Conservation (phyloP, 768 basidiomycete genomes). For the Naganishia onofrii region DNA sequence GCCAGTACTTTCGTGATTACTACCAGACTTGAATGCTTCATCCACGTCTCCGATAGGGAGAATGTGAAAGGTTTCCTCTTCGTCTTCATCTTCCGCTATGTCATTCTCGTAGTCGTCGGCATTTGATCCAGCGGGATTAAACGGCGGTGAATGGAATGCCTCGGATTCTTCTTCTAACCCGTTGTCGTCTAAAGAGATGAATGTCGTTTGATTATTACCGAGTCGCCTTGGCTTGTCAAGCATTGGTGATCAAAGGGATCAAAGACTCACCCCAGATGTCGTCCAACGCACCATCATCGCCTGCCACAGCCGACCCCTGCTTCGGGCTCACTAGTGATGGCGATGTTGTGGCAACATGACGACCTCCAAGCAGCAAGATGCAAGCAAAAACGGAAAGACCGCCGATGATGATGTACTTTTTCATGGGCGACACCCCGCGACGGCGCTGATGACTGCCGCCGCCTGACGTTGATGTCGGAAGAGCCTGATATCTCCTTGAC, state of each 20-base stretch:
- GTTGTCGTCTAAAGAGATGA: conserved; percentile 25
- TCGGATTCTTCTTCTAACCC: conserved; percentile 34
- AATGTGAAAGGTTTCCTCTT: conserved; percentile 36
- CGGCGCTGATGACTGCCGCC: conserved; percentile 38
- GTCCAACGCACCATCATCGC: background rate
- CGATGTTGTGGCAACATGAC: conserved; percentile 16
- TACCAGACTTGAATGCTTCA: conserved; percentile 12
- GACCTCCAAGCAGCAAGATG: conserved; percentile 37
- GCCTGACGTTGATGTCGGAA: conserved; percentile 38
- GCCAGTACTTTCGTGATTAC: conserved; percentile 1
- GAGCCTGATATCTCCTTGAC: conserved; percentile 45
- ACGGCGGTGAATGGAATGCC: conserved; percentile 46
- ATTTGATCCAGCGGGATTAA: conserved; percentile 37
- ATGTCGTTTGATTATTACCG: background rate
- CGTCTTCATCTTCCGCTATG: conserved; percentile 37
- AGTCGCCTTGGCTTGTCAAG: background rate
- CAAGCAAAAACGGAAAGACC: conserved; percentile 36
- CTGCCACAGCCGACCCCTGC: conserved; percentile 23
- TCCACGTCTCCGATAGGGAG: conserved; percentile 36
- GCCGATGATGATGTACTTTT: conserved; percentile 43
- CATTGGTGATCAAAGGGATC: background rate
- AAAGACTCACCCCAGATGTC: conserved; percentile 12
- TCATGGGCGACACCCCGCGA: conserved; percentile 43
- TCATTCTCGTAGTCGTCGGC: conserved; percentile 36
- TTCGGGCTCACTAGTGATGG: conserved; percentile 19